These are phyloP conservation scores for Ophiognomonia clavigignenti-juglandacearum DNA, from an alignment of 2,329 filamentous ascomycete genomes.

Conservation along the genomic window DNA sequence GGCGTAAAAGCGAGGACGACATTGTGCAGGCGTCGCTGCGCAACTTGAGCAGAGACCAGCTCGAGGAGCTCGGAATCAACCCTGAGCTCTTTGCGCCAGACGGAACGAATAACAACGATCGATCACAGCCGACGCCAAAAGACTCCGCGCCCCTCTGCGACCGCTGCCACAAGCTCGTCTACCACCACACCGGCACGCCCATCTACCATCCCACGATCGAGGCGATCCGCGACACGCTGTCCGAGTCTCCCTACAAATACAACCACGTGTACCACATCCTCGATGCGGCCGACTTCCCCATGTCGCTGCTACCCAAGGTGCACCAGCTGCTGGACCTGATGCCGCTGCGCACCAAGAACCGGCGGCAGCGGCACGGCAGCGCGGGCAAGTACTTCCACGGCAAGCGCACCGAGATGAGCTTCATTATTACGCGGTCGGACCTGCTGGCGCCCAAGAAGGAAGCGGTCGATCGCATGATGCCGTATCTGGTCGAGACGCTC, in stretches of 20 bases:
- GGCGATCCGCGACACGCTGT: constrained; percentile 76
- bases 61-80: constrained; percentile 43
- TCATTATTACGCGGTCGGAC: constrained; percentile 87
- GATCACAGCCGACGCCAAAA: neutral
- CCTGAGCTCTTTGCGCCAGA: constrained; percentile 30
- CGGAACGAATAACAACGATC: constrained; percentile 2
- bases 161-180: constrained; percentile 75
- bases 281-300: constrained; percentile 93
- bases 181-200: constrained; percentile 67
- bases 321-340: constrained; percentile 65
- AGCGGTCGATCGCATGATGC: constrained; percentile 81
- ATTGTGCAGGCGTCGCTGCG: constrained; percentile 43
- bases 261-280: constrained; percentile 96
- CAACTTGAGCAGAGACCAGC: constrained; percentile 33
- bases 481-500: constrained; percentile 73
- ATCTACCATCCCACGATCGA: constrained; percentile 79
- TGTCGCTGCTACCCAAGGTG: constrained; percentile 81
- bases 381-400: constrained; percentile 61
- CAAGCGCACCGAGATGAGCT: constrained; percentile 73
- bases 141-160: constrained; percentile 63
- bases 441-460: constrained; percentile 78
- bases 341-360: constrained; percentile 72
- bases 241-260: constrained; percentile 81
- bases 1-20: constrained; percentile 34
- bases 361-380: constrained; percentile 60